Conservation (phyloP, 179 eudicot species). For the Corrigiola litoralis region DNA sequence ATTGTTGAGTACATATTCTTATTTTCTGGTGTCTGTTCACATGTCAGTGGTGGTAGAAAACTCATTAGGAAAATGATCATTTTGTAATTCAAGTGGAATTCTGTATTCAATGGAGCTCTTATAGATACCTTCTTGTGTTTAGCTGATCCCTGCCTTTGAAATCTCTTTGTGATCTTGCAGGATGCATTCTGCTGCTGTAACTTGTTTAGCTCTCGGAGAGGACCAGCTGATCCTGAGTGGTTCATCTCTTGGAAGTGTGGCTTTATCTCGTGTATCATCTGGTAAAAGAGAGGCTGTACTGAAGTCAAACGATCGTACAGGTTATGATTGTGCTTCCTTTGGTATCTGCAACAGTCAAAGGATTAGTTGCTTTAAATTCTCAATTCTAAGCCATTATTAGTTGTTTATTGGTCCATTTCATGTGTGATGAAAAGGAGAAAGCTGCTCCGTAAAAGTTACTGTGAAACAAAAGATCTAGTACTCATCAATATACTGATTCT, state of each 20-base stretch:
- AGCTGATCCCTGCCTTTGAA: neutral
- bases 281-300: slow-evolving; percentile 48
- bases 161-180: slow-evolving; percentile 32
- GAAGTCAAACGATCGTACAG: slow-evolving; percentile 33
- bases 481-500: neutral
- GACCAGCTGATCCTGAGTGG: slow-evolving; percentile 71
- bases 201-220: slow-evolving; percentile 61
- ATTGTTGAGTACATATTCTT: neutral
- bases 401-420: too few relatives aligned
- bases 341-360: neutral
- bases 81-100: neutral
- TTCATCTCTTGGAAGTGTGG: slow-evolving; percentile 53
- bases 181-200: slow-evolving; percentile 57
- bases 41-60: neutral
- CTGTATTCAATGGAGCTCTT: neutral
- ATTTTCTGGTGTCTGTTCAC: neutral
- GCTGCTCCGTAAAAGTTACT: too few relatives aligned
- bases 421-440: too few relatives aligned
- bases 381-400: too few relatives aligned
- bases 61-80: neutral
- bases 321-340: slow-evolving; percentile 15
- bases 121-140: neutral
- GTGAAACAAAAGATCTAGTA: neutral
- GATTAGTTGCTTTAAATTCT: neutral
- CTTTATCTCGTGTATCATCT: slow-evolving; percentile 49